Percentiles rank a stretch among this genome's conserved stretches.
Evolutionary conservation across 2,329 filamentous ascomycete genomes (phyloP).

Genomic region (Magnaporthales sp.): DNA sequence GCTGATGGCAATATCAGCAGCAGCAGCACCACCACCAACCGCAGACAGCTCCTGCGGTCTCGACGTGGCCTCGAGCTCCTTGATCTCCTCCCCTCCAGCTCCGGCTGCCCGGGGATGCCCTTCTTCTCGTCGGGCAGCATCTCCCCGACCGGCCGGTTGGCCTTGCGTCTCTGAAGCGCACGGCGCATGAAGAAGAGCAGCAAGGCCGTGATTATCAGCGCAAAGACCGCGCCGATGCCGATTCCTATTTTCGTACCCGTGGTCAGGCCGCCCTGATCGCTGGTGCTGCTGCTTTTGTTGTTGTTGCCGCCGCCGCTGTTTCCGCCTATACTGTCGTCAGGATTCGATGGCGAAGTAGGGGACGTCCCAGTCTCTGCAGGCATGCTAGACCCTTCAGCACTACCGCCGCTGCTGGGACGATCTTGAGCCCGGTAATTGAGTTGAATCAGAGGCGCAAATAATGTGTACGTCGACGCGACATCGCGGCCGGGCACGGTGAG

Average conservation of each 20-base stretch:
- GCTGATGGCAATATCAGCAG: not conserved
- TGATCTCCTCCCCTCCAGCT: conserved; percentile 2
- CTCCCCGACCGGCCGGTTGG: not conserved
- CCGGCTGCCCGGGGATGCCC: not conserved
- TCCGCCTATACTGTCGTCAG: not conserved
- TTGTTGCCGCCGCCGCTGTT: not conserved
- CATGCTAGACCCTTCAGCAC: not conserved
- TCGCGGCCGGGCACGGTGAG: conserved; percentile 10
- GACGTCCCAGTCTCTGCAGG: not conserved
- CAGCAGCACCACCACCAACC: not conserved
- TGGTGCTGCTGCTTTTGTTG: not conserved
- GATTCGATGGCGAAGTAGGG: not conserved
- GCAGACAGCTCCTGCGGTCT: not conserved
- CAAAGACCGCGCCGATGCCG: conserved; percentile 12
- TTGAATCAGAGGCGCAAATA: conserved; percentile 22
- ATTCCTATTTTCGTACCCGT: conserved; percentile 12
- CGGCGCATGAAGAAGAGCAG: conserved; percentile 3
- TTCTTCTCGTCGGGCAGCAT: not conserved
- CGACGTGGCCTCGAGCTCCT: not conserved
- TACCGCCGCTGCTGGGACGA: not conserved
- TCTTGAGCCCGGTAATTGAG: conserved; percentile 14
- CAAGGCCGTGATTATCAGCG: conserved; percentile 2
- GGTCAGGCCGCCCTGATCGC: not conserved
- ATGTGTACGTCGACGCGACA: conserved; percentile 6
- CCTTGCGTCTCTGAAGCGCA: not conserved